A percentile compares a stretch with the other conserved stretches of the same genome.
phyloP scores from a whole-genome alignment of 148 eudicot species.

The Rhododendron molle region DNA sequence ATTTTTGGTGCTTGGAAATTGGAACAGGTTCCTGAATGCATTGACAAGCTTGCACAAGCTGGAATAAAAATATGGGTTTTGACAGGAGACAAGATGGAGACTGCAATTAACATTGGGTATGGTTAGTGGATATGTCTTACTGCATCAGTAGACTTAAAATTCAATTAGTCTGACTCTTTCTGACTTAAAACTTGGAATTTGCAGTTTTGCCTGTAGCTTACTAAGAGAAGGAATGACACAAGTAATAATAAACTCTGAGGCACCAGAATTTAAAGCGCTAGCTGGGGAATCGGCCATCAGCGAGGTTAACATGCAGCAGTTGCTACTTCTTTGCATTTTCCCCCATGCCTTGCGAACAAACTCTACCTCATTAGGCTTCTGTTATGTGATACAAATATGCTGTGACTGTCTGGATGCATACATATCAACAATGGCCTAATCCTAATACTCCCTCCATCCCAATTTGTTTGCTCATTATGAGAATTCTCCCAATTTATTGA shows the following conservation, averaged over 20 bases:
- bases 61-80: conserved; percentile 69
- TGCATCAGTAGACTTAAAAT: background rate
- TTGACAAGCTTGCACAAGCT: conserved; percentile 66
- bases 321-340: background rate
- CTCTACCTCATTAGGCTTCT: background rate
- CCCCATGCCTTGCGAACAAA: background rate
- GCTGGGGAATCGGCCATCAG: conserved; percentile 33
- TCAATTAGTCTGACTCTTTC: background rate
- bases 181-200: background rate
- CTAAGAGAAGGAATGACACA: conserved; percentile 67
- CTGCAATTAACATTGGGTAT: conserved; percentile 70
- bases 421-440: background rate
- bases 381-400: background rate
- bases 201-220: conserved; percentile 62
- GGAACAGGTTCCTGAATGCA: conserved; percentile 63
- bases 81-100: conserved; percentile 76
- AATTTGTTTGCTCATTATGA: too few species aligned
- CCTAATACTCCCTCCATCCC: background rate
- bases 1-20: background rate
- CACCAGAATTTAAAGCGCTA: conserved; percentile 27
- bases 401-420: background rate
- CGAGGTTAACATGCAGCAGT: conserved; percentile 15
- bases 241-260: conserved; percentile 47
- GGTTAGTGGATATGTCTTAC: conserved; percentile 1
- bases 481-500: too few species aligned